Percentiles rank a stretch among this genome's conserved stretches.
Evolutionary conservation across 176 grass and related monocot genomes (phyloP).

Genomic region (bread wheat (Triticum aestivum)): IWGSC_CS_RefSeq_v2.1 NC_057807.1:210799968-210800467

Average conservation of each 20-base stretch:
- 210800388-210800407: not conserved
- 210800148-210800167: slow-evolving; percentile 41
- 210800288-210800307: slow-evolving; percentile 68
- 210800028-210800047: not conserved
- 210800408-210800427: not conserved
- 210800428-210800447: not conserved
- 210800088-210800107: not conserved
- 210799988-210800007: not conserved
- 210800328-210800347: slow-evolving; percentile 73
- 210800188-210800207: slow-evolving; percentile 58
- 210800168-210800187: slow-evolving; percentile 64
- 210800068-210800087: not conserved
- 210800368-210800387: not conserved
- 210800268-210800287: slow-evolving; percentile 95
- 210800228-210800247: slow-evolving; percentile 85
- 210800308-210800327: slow-evolving; percentile 83
- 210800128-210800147: not conserved
- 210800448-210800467: not conserved
- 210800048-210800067: no score
- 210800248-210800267: slow-evolving; percentile 62
- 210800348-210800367: not conserved
- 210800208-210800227: slow-evolving; percentile 71
- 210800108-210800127: not conserved
- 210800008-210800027: not conserved
- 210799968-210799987: slow-evolving; percentile 40